Base-by-base conservation (phyloP, 805 yeast species). In the Cyberlindnera xylosilytica region DNA sequence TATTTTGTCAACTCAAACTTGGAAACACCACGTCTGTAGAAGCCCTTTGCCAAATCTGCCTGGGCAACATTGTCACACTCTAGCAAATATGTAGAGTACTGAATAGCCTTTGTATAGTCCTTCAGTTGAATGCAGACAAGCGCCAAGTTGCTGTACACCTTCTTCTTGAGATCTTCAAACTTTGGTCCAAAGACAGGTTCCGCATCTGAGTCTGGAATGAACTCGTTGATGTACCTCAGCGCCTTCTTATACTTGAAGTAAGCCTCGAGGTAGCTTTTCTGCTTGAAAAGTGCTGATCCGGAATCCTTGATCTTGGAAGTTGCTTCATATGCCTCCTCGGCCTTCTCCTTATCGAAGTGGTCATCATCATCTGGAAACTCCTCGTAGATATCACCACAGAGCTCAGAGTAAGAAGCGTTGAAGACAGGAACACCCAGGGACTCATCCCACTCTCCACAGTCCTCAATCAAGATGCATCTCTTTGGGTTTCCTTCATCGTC, bases 281-380 rank as follows among this genome's bases (percentile, higher is more conserved):
- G 58, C 51, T 82, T 82, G 53, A 79, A 79, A 4, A 86, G 52
- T 9, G 73, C 51, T 0, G 83, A 72, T 1, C 87, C 95, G 18
- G 89, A 76, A 24, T 77, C 79, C 51, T 86, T 86, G 39, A 86
- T 84, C 13, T 61, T 75, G 9, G 48, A 51, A 0, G 81, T 60
- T 0, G 82, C 87, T 9, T 64, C 63, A 43, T 57, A 76, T 0
- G 83, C 80, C 13, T 65, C 62, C n/a, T 54, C 57, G 7, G 79
- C 68, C 39, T 81, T 76, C 16, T 83, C 81, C 34, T 74, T 74
- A 43, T 76, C 80, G 37, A 82, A 76, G 44, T 71, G 61, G 3
- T 57, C 65, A 51, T 84, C 87, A 59, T 86, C 95, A 46, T 80
- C 89, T 0, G 93, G 95, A 51, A 70, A 78, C 59, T 85, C 93